Conservation (phyloP, 2,329 filamentous ascomycete species). For the Aaosphaeria pasadenensis region DNA sequence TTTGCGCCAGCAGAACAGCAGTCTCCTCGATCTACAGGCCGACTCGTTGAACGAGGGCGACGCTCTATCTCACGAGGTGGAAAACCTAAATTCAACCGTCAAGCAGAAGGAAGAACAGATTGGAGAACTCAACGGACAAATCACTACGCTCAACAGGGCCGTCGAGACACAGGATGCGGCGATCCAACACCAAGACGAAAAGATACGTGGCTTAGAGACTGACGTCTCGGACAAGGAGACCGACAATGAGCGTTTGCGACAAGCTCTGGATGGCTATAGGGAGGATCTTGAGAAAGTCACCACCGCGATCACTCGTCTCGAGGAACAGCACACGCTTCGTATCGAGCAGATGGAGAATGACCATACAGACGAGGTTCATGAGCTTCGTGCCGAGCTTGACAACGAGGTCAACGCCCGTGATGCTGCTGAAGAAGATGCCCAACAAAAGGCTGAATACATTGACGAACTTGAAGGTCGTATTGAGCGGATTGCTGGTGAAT, state of each 20-base stretch:
- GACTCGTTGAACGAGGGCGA: constrained; percentile 32
- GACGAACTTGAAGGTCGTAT: constrained; percentile 37
- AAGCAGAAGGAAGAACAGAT: constrained; percentile 38
- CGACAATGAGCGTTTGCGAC: constrained; percentile 34
- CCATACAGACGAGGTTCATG: constrained; percentile 32
- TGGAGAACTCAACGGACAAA: constrained; percentile 34
- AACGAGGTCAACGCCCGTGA: constrained; percentile 36
- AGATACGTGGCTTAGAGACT: constrained; percentile 24
- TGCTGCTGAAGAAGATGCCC: constrained; percentile 37
- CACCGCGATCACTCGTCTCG: constrained; percentile 37
- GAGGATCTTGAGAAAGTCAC: constrained; percentile 37
- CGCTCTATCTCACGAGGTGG: constrained; percentile 35
- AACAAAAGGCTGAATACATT: constrained; percentile 38
- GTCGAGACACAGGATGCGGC: constrained; percentile 34
- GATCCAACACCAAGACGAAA: constrained; percentile 23
- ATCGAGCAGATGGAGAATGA: constrained; percentile 40
- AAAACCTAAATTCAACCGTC: constrained; percentile 34
- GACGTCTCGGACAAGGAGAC: constrained; percentile 33
- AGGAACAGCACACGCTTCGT: constrained; percentile 35
- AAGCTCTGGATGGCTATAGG: constrained; percentile 39
- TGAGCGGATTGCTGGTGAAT: constrained; percentile 23
- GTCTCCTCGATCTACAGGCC: constrained; percentile 25
- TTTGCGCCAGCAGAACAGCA: constrained; percentile 33
- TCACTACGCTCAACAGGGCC: constrained; percentile 20
- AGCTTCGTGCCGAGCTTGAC: constrained; percentile 36